Base-by-base conservation (phyloP, 2,329 filamentous ascomycete genomes). In the Talaromyces sp. region DNA sequence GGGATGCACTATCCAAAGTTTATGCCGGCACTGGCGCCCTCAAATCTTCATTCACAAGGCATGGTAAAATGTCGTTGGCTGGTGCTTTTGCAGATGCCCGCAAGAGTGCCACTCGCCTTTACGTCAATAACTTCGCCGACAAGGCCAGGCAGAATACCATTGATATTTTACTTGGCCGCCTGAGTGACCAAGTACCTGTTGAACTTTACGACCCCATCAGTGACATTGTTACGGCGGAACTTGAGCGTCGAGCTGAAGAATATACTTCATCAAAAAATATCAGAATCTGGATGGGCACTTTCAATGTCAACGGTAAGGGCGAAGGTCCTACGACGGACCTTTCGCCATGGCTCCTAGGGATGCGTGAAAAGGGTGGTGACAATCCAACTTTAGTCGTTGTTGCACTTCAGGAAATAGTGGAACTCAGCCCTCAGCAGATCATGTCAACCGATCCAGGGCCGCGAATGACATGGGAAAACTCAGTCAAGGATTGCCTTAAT, bases 361-460 rank as follows among this genome's bases (percentile, higher is more conserved):
- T 84, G 5, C 72, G 84, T 3, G 79, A 83, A 51, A 65, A 73
- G 17, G 76, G 79, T n/a, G 74, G 80, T 45, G 76, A 81, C 48
- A 85, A 89, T 61, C 92, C 94, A 5, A 89, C 93, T 59, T 89
- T 99, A 37, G 86, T 96, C 53, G 91, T 89, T 7, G 87, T 97
- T 15, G 94, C 91, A 0, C 97, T 99, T 66, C 94, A 99, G 70
- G 94, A 99, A 73, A 97, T 99, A 62, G 94, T 99, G n/a, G 90
- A 96, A 69, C 78, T 99, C 48, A 97, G 91, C 66, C 94, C 95
- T 15, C 93, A 97, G 71, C 94, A 99, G 69, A 97, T 99, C 68
- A 97, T 99, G 91, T 96, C 95, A 63, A 97, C 92, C 60, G 93
- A 99, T 70, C 94, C 94, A 1, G 85, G 86, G 2, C 84, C 89